Percentiles rank a stretch among this genome's conserved stretches.
These are phyloP conservation scores for Xerocomus brunneocitrinus DNA, from an alignment of 768 basidiomycete genomes.

Conservation along the genomic window DNA sequence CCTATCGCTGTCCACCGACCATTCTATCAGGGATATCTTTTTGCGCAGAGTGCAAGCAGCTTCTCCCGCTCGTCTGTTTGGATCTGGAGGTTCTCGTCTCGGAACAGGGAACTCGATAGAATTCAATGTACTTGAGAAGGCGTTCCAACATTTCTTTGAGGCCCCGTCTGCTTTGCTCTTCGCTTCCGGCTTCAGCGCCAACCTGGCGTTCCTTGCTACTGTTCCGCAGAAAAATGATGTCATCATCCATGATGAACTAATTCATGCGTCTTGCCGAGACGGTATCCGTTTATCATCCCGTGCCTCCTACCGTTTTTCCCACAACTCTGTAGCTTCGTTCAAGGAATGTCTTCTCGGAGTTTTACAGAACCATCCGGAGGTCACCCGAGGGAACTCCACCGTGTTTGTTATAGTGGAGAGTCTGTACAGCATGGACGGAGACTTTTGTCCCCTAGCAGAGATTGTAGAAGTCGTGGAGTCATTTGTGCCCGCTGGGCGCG, in stretches of 20 bases:
- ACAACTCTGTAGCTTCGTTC: slow-evolving; percentile 41
- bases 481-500: slow-evolving; percentile 33
- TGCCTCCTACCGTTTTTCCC: slow-evolving; percentile 35
- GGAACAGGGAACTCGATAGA: slow-evolving; percentile 35
- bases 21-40: slow-evolving; percentile 25
- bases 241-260: slow-evolving; percentile 48
- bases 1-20: slow-evolving; percentile 40
- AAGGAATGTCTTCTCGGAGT: slow-evolving; percentile 21
- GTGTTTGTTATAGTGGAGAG: slow-evolving; percentile 52
- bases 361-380: slow-evolving; percentile 20
- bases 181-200: slow-evolving; percentile 53
- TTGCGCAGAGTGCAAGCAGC: slow-evolving; percentile 31
- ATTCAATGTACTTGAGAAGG: slow-evolving; percentile 10
- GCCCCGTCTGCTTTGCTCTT: slow-evolving; percentile 44
- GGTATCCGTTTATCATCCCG: slow-evolving; percentile 40
- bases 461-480: slow-evolving; percentile 39
- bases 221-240: slow-evolving; percentile 44
- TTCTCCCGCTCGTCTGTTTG: slow-evolving; percentile 30
- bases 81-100: slow-evolving; percentile 48
- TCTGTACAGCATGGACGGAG: slow-evolving; percentile 61
- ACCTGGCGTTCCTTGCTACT: slow-evolving; percentile 44
- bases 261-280: slow-evolving; percentile 50
- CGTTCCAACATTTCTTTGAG: slow-evolving; percentile 12
- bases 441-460: slow-evolving; percentile 43
- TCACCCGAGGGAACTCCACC: slow-evolving; percentile 24